phyloP scores from a whole-genome alignment of 331 rosid species.

The Rosa hybrid region DNA sequence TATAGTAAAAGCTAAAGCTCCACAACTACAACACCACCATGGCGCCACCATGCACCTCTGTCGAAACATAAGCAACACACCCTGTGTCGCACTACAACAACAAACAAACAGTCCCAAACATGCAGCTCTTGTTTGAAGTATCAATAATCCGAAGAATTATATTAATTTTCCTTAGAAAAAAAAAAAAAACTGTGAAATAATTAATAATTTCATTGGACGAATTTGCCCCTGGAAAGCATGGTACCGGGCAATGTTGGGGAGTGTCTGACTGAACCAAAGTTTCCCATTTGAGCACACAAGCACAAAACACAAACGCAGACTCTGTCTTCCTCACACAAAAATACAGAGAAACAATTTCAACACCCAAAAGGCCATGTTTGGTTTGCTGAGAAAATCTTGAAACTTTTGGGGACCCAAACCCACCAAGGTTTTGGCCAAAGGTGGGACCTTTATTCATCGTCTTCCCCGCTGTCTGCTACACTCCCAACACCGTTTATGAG shows the following conservation, averaged over 20 bases:
- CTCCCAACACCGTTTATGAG: conserved; percentile 48
- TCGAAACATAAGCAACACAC: not conserved
- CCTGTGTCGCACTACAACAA: not conserved
- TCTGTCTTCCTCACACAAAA: not conserved
- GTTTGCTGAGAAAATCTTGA: not conserved
- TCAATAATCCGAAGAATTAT: too few relatives aligned
- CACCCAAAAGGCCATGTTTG: not conserved
- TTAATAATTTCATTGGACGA: not conserved
- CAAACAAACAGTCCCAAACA: not conserved
- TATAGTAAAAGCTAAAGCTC: not conserved
- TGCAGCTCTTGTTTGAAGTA: not conserved
- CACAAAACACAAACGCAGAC: not conserved
- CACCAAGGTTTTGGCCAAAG: not conserved
- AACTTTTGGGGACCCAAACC: not conserved
- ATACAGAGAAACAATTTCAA: not conserved
- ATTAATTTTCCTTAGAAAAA: too few relatives aligned
- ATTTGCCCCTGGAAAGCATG: not conserved
- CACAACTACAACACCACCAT: not conserved
- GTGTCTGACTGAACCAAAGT: not conserved
- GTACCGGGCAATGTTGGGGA: not conserved
- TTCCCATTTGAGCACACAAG: not conserved
- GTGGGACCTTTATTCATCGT: conserved; percentile 45
- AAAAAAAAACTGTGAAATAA: too few relatives aligned
- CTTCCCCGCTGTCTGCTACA: conserved; percentile 31
- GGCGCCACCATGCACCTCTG: not conserved